Evolutionary conservation across 1,139 yeast genomes (phyloP).

Genomic region (Geotrichum candidum): DNA sequence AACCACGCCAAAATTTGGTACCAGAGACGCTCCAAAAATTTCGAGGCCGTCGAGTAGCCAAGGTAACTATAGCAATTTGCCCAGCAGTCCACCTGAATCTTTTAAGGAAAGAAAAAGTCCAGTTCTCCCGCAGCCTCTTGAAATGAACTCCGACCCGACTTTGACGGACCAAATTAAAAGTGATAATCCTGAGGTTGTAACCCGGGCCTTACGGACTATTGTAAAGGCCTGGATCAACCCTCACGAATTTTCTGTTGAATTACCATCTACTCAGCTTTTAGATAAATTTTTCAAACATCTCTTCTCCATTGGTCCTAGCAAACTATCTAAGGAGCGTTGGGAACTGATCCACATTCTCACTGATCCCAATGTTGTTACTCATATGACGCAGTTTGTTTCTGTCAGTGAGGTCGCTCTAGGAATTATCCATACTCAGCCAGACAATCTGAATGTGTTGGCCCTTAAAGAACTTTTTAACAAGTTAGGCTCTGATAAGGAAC

Average conservation of each 20-base stretch:
- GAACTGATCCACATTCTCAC: background rate
- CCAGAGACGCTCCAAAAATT: background rate
- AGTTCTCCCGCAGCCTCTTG: background rate
- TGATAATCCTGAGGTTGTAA: background rate
- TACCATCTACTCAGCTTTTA: conserved; percentile 4
- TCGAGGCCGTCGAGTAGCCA: background rate
- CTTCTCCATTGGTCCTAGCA: background rate
- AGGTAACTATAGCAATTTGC: background rate
- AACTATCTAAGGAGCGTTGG: conserved; percentile 2
- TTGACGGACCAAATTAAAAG: conserved; percentile 3
- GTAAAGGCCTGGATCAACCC: conserved; percentile 3
- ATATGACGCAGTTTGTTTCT: conserved; percentile 4
- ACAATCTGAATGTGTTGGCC: background rate
- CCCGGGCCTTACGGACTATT: conserved; percentile 1
- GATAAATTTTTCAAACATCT: conserved; percentile 1
- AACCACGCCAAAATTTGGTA: background rate
- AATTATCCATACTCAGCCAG: background rate
- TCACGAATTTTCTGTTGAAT: background rate
- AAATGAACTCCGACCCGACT: background rate
- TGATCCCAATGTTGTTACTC: conserved; percentile 5
- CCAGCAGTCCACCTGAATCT: background rate
- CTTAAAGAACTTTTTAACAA: background rate
- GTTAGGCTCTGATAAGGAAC: background rate
- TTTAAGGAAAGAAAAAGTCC: background rate
- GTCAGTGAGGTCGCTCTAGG: conserved; percentile 4